phyloP scores from a whole-genome alignment of 1,139 yeast species.

The Yamadazyma aaseri region DNA sequence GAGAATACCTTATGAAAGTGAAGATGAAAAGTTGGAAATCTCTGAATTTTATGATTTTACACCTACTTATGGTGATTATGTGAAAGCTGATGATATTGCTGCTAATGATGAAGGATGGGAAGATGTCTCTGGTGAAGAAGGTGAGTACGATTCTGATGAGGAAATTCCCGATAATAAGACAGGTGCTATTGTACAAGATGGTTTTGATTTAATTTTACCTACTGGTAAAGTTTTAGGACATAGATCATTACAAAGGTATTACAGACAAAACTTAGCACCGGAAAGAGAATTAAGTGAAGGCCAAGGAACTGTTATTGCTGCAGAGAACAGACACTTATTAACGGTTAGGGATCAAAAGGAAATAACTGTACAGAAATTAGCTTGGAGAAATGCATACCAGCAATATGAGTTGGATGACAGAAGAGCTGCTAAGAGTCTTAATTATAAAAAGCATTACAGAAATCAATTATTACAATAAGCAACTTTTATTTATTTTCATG shows the following conservation, averaged over 20 bases:
- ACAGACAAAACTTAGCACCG: constrained; percentile 76
- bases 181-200: constrained; percentile 48
- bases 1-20: constrained; percentile 82
- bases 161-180: constrained; percentile 38
- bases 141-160: constrained; percentile 38
- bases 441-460: constrained; percentile 88
- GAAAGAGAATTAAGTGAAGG: constrained; percentile 77
- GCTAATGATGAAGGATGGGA: constrained; percentile 44
- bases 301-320: constrained; percentile 91
- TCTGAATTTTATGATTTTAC: constrained; percentile 86
- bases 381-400: constrained; percentile 71
- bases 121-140: constrained; percentile 48
- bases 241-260: constrained; percentile 82
- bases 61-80: constrained; percentile 49
- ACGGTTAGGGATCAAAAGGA: constrained; percentile 51
- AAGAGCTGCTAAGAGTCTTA: constrained; percentile 76
- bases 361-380: constrained; percentile 64
- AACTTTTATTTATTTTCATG: constrained; percentile 2
- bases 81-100: constrained; percentile 19
- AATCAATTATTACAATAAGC: constrained; percentile 81
- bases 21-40: constrained; percentile 75
- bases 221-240: constrained; percentile 89
- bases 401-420: constrained; percentile 71
- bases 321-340: constrained; percentile 77
- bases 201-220: constrained; percentile 80